Evolutionary conservation across 805 yeast species (phyloP).

Genomic region (Wickerhamiella cacticola): DNA sequence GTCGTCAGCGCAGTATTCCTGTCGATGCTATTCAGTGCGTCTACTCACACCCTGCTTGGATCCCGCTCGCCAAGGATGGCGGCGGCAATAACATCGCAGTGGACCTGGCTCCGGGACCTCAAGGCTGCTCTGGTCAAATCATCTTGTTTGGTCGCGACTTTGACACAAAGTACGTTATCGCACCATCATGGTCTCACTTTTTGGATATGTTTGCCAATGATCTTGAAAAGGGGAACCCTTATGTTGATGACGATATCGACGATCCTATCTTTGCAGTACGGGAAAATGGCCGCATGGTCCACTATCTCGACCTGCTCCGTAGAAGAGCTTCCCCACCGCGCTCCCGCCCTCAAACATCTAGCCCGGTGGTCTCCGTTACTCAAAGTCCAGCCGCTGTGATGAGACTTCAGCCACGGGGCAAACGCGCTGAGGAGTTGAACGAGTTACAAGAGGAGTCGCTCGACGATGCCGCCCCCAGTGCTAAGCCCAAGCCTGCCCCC

Average conservation of each 20-base stretch:
- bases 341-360: neutral
- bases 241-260: constrained; percentile 50
- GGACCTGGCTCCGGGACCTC: constrained; percentile 71
- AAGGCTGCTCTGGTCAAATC: constrained; percentile 80
- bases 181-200: constrained; percentile 84
- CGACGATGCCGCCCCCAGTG: neutral
- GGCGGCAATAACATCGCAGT: constrained; percentile 87
- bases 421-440: neutral
- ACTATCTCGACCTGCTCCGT: constrained; percentile 47
- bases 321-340: constrained; percentile 2
- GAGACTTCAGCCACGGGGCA: constrained; percentile 2
- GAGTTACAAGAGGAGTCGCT: constrained; percentile 1
- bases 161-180: constrained; percentile 77
- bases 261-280: constrained; percentile 41
- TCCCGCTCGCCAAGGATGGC: constrained; percentile 78
- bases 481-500: neutral
- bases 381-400: neutral
- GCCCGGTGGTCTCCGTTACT: neutral
- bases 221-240: constrained; percentile 71
- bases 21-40: constrained; percentile 57
- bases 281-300: constrained; percentile 63
- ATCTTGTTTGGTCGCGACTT: constrained; percentile 89
- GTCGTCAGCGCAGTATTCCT: constrained; percentile 55
- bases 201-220: constrained; percentile 73
- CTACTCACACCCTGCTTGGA: constrained; percentile 87